These are phyloP conservation scores for Phlebiopsis gigantea DNA, from an alignment of 768 basidiomycete genomes.

Conservation along the genomic window DNA sequence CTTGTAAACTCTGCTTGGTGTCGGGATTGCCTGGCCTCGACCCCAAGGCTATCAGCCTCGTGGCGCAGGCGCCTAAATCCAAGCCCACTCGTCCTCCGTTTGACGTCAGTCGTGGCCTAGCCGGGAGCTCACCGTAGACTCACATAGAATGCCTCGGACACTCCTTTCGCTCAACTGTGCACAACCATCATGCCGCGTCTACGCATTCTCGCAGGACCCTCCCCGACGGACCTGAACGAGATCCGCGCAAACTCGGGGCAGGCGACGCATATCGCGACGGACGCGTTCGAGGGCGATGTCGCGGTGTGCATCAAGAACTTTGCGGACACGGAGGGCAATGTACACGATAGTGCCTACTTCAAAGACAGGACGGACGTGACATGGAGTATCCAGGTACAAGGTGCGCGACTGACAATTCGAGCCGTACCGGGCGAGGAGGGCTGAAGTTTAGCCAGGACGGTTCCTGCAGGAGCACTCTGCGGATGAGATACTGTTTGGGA, in stretches of 20 bases:
- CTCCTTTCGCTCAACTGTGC: not conserved
- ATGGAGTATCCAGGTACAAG: slow-evolving; percentile 88
- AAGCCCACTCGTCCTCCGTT: not conserved
- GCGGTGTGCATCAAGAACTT: slow-evolving; percentile 73
- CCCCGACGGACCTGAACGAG: slow-evolving; percentile 41
- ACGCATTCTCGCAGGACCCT: slow-evolving; percentile 65
- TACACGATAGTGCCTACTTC: slow-evolving; percentile 65
- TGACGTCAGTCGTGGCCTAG: not conserved
- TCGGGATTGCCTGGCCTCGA: too few species aligned
- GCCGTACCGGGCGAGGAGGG: not conserved
- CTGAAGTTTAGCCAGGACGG: slow-evolving; percentile 37
- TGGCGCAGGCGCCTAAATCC: not conserved
- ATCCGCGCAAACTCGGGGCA: slow-evolving; percentile 65
- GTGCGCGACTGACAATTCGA: slow-evolving; percentile 35
- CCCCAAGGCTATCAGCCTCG: too few species aligned
- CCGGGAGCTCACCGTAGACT: not conserved
- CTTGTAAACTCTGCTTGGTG: too few species aligned
- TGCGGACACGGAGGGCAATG: slow-evolving; percentile 41
- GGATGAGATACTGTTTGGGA: slow-evolving; percentile 83
- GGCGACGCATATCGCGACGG: slow-evolving; percentile 47
- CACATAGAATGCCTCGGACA: not conserved
- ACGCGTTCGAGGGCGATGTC: slow-evolving; percentile 70
- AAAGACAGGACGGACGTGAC: slow-evolving; percentile 65
- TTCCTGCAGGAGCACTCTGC: slow-evolving; percentile 62
- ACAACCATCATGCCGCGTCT: slow-evolving; percentile 37